These are phyloP conservation scores for Fraxinus pennsylvanica DNA, from an alignment of 257 asterid species.

Conservation along the genomic window DNA sequence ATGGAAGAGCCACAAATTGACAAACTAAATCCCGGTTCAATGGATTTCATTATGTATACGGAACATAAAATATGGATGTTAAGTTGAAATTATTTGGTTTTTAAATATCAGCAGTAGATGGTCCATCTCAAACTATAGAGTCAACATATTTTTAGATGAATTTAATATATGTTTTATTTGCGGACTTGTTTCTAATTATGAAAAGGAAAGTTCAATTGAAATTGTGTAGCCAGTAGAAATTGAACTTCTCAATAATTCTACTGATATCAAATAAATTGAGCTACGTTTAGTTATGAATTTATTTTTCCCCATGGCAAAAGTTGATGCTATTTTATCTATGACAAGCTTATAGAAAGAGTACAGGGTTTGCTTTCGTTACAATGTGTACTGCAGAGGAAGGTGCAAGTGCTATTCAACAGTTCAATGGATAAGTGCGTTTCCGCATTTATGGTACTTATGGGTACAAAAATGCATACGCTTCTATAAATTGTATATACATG, in stretches of 20 bases:
- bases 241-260: not conserved
- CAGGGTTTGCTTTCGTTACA: slow-evolving; percentile 91
- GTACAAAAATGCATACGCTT: not conserved
- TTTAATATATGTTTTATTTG: not conserved
- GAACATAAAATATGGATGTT: not conserved
- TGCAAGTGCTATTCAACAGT: slow-evolving; percentile 66
- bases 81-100: not conserved
- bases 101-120: not conserved
- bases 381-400: slow-evolving; percentile 74
- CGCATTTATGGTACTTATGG: not conserved
- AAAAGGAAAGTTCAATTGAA: too few relatives aligned
- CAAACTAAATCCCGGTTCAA: too few relatives aligned
- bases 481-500: not conserved
- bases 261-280: not conserved
- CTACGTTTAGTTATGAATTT: not conserved
- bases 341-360: slow-evolving; percentile 76
- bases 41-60: not conserved
- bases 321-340: slow-evolving; percentile 45
- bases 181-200: not conserved
- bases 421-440: slow-evolving; percentile 74
- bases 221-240: not conserved
- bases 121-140: not conserved
- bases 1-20: too few relatives aligned
- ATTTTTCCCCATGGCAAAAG: not conserved
- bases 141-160: not conserved